Evolutionary conservation across 2,329 filamentous ascomycete genomes (phyloP).

Genomic region (Didymella keratinophila): DNA sequence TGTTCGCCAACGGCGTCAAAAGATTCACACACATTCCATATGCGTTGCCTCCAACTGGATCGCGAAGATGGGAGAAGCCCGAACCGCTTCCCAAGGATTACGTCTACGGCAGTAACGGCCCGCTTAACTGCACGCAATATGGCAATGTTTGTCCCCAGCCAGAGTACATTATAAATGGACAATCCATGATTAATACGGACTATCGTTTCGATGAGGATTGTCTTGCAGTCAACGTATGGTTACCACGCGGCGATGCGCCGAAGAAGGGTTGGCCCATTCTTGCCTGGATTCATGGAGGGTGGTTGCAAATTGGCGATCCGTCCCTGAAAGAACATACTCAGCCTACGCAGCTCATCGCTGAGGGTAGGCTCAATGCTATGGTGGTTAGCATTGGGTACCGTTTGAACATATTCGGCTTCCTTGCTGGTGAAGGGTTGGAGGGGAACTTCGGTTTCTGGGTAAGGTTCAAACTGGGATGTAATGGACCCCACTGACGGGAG

Average conservation of each 20-base stretch:
- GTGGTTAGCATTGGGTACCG: constrained; percentile 19
- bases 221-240: constrained; percentile 15
- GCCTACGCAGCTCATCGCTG: constrained; percentile 16
- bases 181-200: constrained; percentile 8
- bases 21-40: constrained; percentile 16
- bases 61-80: constrained; percentile 13
- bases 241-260: constrained; percentile 10
- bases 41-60: constrained; percentile 5
- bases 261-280: constrained; percentile 15
- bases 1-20: constrained; percentile 11
- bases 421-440: constrained; percentile 13
- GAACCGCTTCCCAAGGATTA: constrained; percentile 10
- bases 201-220: constrained; percentile 15
- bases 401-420: constrained; percentile 20
- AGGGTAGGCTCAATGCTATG: constrained; percentile 13
- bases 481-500: neutral
- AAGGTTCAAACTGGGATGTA: neutral
- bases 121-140: constrained; percentile 12
- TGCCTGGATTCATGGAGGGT: constrained; percentile 16
- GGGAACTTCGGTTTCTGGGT: constrained; percentile 20
- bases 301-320: constrained; percentile 16
- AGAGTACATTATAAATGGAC: constrained; percentile 11
- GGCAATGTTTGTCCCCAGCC: constrained; percentile 17
- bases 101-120: constrained; percentile 9
- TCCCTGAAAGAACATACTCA: constrained; percentile 11